phyloP scores from a whole-genome alignment of 1,284 basidiomycete species.

The Cutaneotrichosporon mucoides region DNA sequence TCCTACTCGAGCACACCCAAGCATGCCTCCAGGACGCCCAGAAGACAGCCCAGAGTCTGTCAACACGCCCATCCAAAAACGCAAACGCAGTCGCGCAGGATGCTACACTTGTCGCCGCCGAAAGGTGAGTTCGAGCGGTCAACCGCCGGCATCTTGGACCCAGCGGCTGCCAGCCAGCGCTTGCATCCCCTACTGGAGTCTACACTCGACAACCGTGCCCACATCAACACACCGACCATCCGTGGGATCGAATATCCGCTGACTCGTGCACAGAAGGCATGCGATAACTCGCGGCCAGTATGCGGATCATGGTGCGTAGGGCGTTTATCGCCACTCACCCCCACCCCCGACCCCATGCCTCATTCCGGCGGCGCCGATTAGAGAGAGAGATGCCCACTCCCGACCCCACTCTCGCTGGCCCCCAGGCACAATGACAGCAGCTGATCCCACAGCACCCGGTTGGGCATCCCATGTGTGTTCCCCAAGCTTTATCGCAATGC shows the following conservation, averaged over 20 bases:
- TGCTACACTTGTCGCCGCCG: conserved; percentile 24
- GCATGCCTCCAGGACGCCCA: neutral
- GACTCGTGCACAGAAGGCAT: conserved; percentile 20
- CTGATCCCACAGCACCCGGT: conserved; percentile 13
- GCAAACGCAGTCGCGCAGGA: conserved; percentile 20
- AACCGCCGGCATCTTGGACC: too few species aligned
- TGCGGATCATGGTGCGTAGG: conserved; percentile 21
- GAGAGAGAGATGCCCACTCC: neutral
- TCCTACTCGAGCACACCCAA: neutral
- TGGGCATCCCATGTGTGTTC: conserved; percentile 24
- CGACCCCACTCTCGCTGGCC: neutral
- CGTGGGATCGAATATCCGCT: neutral
- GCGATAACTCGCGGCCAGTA: conserved; percentile 17
- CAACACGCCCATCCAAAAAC: conserved; percentile 6
- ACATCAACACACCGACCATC: neutral
- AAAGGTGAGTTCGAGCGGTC: conserved; percentile 12
- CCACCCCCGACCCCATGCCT: too few species aligned
- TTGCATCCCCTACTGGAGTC: neutral
- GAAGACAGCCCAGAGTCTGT: conserved; percentile 7
- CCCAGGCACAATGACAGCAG: neutral
- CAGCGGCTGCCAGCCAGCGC: neutral
- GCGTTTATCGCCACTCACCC: neutral
- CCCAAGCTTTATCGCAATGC: conserved; percentile 24
- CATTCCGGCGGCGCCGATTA: neutral
- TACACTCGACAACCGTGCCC: neutral